These are phyloP conservation scores for Tetracladium setigerum DNA, from an alignment of 495 filamentous ascomycete genomes.

Conservation along the genomic window DNA sequence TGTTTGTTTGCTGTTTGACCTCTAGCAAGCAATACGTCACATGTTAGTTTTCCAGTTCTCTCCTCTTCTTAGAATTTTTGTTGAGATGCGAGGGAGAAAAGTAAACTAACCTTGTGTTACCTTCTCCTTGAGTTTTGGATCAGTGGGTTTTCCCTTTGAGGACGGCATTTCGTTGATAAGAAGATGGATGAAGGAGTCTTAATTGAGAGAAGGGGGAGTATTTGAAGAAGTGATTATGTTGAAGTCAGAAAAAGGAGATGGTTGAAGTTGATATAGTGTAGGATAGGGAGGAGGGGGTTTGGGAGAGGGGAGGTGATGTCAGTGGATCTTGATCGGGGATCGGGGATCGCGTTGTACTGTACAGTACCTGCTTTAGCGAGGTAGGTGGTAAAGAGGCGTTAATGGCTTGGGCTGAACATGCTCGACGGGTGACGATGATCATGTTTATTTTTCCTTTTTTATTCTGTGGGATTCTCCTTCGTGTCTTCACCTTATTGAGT, in stretches of 20 bases:
- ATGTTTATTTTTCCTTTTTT: no score
- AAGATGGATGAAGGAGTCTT: background rate
- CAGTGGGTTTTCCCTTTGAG: slow-evolving; percentile 46
- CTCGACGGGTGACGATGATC: no score
- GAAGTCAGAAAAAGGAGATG: background rate
- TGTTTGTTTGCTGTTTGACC: slow-evolving; percentile 44
- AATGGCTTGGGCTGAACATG: no score
- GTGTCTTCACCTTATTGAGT: no score
- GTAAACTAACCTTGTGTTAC: slow-evolving; percentile 33
- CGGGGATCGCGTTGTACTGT: no score
- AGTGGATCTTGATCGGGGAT: no score
- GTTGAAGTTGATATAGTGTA: background rate
- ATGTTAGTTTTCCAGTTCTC: background rate
- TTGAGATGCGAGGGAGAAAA: background rate
- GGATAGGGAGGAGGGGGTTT: background rate
- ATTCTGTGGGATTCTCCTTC: no score
- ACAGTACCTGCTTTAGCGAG: no score
- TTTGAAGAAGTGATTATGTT: background rate
- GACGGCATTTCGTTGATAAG: slow-evolving; percentile 26
- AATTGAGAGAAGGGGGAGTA: background rate
- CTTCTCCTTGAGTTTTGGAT: slow-evolving; percentile 42
- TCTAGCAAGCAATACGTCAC: slow-evolving; percentile 17
- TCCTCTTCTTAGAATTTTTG: background rate
- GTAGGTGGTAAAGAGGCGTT: no score
- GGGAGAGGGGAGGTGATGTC: no score